phyloP scores from a whole-genome alignment of 1,284 basidiomycete genomes.

The Ustilago shanxiensis region DNA sequence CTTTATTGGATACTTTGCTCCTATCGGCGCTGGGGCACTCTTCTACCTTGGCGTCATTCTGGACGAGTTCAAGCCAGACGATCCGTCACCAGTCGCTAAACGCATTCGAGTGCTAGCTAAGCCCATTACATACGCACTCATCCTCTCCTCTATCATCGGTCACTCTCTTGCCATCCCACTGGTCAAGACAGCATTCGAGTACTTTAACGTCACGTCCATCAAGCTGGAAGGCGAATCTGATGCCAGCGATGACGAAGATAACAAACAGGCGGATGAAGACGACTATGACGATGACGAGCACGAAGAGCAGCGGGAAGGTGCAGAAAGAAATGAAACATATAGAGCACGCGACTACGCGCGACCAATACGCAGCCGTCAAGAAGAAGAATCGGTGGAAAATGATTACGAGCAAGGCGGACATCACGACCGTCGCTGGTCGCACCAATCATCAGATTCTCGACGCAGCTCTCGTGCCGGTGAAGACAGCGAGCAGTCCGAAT shows the following conservation, averaged over 20 bases:
- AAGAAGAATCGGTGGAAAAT: slow-evolving; percentile 28
- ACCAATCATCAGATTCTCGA: slow-evolving; percentile 20
- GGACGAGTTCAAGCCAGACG: slow-evolving; percentile 51
- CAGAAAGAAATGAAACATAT: background rate
- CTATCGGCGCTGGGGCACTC: slow-evolving; percentile 71
- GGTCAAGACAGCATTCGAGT: slow-evolving; percentile 55
- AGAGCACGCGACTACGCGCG: slow-evolving; percentile 25
- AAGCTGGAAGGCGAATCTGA: slow-evolving; percentile 49
- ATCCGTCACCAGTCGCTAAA: slow-evolving; percentile 24
- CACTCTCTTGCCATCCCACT: slow-evolving; percentile 59
- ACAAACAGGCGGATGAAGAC: slow-evolving; percentile 18
- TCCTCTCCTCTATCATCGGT: slow-evolving; percentile 54
- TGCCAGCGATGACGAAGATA: slow-evolving; percentile 12
- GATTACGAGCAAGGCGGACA: slow-evolving; percentile 46
- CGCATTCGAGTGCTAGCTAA: slow-evolving; percentile 56
- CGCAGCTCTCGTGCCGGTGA: slow-evolving; percentile 27
- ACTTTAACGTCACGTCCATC: slow-evolving; percentile 48
- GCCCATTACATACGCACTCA: slow-evolving; percentile 57
- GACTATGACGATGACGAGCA: slow-evolving; percentile 6
- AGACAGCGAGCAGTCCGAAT: slow-evolving; percentile 25
- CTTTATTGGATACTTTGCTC: slow-evolving; percentile 71
- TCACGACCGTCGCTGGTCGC: slow-evolving; percentile 20
- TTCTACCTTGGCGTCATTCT: slow-evolving; percentile 57
- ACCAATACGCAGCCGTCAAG: slow-evolving; percentile 22
- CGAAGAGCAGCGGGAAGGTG: background rate